Conservation (phyloP, 208 protist species). For the Entamoeba moshkovskii region DNA sequence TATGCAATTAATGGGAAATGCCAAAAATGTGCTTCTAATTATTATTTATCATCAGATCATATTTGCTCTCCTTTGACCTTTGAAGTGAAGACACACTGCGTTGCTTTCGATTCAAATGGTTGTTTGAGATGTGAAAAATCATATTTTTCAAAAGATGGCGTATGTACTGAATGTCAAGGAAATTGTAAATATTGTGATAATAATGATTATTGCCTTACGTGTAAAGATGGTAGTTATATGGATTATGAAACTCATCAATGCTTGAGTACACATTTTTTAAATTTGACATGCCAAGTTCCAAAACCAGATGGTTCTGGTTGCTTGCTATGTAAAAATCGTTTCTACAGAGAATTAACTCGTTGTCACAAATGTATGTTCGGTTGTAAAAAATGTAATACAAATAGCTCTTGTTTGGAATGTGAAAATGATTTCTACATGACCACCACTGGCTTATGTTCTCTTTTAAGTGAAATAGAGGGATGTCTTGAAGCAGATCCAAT, state of each 20-base stretch:
- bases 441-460: not conserved
- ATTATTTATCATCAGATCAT: too few relatives aligned
- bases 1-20: not conserved
- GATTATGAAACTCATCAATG: not conserved
- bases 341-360: not conserved
- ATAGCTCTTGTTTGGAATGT: not conserved
- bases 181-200: too few relatives aligned
- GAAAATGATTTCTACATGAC: not conserved
- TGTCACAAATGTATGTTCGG: not conserved
- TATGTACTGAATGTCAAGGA: too few relatives aligned
- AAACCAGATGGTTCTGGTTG: not conserved
- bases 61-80: too few relatives aligned
- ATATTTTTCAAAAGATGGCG: too few relatives aligned
- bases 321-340: not conserved
- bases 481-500: not conserved
- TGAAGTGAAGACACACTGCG: too few relatives aligned
- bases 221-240: not conserved
- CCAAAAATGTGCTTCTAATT: not conserved
- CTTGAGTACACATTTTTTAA: not conserved
- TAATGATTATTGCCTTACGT: not conserved
- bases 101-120: too few relatives aligned
- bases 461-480: not conserved
- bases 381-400: not conserved
- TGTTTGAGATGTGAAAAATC: too few relatives aligned
- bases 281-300: not conserved